phyloP scores from a whole-genome alignment of 2,329 filamentous ascomycete species.

The Aureobasidium sp. region DNA sequence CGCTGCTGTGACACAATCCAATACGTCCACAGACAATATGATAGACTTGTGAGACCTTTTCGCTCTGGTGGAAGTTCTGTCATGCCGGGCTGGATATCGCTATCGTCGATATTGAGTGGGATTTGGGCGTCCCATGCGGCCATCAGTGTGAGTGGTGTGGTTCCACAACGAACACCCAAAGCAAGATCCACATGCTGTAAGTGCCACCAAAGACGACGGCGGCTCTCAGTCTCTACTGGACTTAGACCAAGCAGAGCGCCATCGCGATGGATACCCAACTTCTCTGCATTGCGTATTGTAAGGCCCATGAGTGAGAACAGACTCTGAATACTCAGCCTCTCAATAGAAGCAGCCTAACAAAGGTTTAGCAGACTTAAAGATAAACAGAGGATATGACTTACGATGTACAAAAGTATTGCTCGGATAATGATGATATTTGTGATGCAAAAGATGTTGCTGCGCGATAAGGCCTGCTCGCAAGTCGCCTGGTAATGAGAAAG shows the following conservation, averaged over 20 bases:
- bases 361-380: not conserved
- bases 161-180: conserved; percentile 6
- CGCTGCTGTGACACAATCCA: conserved; percentile 10
- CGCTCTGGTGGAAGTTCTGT: conserved; percentile 2
- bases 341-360: not conserved
- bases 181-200: conserved; percentile 16
- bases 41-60: conserved; percentile 14
- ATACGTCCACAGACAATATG: conserved; percentile 13
- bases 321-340: not conserved
- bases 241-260: conserved; percentile 41
- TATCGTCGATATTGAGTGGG: conserved; percentile 15
- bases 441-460: conserved; percentile 5
- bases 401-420: conserved; percentile 14
- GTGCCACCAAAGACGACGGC: conserved; percentile 52
- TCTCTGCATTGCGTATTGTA: conserved; percentile 53
- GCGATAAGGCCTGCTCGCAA: conserved; percentile 7
- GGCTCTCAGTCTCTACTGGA: conserved; percentile 52
- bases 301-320: conserved; percentile 47
- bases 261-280: conserved; percentile 57
- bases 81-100: conserved; percentile 2
- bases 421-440: not conserved
- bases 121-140: conserved; percentile 12
- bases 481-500: conserved; percentile 1
- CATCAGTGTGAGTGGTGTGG: conserved; percentile 14
- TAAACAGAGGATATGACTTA: not conserved